Evolutionary conservation across 1,284 basidiomycete genomes (phyloP).

Genomic region (Paramarasmius palmivorus): DNA sequence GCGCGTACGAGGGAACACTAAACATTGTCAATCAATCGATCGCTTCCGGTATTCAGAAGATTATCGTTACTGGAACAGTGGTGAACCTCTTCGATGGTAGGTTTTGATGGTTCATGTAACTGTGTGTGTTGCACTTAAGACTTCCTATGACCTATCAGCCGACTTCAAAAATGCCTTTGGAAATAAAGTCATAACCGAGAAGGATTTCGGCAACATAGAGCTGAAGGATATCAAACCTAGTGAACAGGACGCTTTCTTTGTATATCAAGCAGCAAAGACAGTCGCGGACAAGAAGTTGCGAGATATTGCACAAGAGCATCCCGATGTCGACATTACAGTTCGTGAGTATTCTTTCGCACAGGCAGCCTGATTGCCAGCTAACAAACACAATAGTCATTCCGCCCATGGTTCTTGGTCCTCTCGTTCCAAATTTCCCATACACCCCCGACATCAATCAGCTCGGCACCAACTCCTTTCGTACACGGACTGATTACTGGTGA

Average conservation of each 20-base stretch:
- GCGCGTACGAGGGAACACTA: constrained; percentile 28
- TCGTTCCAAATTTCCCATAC: not conserved
- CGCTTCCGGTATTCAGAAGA: constrained; percentile 30
- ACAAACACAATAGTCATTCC: not conserved
- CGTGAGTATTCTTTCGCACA: constrained; percentile 16
- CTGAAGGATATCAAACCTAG: constrained; percentile 18
- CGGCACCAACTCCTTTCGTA: not conserved
- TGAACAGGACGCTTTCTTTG: constrained; percentile 10
- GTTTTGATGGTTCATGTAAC: not conserved
- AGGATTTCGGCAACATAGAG: constrained; percentile 18
- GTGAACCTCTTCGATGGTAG: constrained; percentile 25
- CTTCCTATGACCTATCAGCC: not conserved
- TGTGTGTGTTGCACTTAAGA: not conserved
- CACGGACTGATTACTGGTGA: not conserved
- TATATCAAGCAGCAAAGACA: constrained; percentile 27
- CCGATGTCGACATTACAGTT: constrained; percentile 24
- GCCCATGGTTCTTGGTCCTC: not conserved
- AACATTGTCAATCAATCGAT: constrained; percentile 32
- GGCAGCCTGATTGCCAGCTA: not conserved
- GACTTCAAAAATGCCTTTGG: constrained; percentile 10
- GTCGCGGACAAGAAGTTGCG: constrained; percentile 28
- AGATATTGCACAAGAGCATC: constrained; percentile 27
- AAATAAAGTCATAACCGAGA: constrained; percentile 1
- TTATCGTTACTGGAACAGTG: constrained; percentile 33
- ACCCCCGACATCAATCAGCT: not conserved